Conservation (phyloP, 441 rosid species). For the Adansonia grandidieri region DNA sequence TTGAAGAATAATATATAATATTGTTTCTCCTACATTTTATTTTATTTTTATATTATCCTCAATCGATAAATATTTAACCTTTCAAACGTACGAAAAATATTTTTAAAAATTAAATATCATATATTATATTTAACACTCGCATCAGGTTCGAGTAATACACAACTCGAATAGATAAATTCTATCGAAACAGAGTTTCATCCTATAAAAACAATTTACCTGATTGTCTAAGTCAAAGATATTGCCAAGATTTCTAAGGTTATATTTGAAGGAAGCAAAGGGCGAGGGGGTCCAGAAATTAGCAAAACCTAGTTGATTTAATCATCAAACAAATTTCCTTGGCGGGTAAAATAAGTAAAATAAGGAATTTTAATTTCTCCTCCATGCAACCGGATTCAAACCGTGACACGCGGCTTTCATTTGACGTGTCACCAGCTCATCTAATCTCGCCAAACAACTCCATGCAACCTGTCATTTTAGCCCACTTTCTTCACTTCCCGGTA, state of each 20-base stretch:
- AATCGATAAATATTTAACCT: too few species aligned
- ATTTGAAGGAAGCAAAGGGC: background rate
- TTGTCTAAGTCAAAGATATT: background rate
- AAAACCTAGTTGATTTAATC: background rate
- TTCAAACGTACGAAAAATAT: too few species aligned
- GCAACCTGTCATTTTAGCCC: background rate
- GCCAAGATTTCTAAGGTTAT: background rate
- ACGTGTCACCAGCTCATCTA: background rate
- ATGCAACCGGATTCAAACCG: background rate
- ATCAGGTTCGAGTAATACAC: too few species aligned
- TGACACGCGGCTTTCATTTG: background rate
- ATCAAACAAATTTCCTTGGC: constrained; percentile 22
- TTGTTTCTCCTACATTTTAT: too few species aligned
- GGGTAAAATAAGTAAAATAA: constrained; percentile 11
- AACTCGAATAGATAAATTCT: background rate
- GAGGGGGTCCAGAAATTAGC: background rate
- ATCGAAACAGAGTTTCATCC: background rate
- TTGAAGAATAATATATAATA: too few species aligned
- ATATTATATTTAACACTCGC: too few species aligned
- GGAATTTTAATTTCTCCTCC: background rate
- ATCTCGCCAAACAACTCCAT: constrained; percentile 10
- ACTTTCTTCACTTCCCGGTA: constrained; percentile 33
- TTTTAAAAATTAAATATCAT: too few species aligned
- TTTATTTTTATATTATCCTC: too few species aligned
- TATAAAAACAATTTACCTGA: background rate